phyloP scores from a whole-genome alignment of 768 basidiomycete species.

The Podaxis sp. region DNA sequence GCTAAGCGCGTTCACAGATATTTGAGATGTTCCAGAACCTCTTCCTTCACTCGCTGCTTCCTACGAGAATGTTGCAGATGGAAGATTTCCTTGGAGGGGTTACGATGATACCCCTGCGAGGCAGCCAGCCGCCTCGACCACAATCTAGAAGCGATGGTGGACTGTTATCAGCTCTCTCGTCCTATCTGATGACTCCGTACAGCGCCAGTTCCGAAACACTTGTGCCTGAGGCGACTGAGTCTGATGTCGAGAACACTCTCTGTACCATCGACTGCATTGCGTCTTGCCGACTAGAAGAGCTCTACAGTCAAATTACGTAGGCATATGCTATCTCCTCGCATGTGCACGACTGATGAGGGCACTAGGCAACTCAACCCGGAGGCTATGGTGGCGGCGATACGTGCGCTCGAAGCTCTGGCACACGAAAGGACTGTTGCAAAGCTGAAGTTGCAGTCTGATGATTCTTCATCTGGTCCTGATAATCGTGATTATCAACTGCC shows the following conservation, averaged over 20 bases:
- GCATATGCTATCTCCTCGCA: slow-evolving; percentile 23
- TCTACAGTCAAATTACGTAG: slow-evolving; percentile 91
- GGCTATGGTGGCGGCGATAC: slow-evolving; percentile 77
- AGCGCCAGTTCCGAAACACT: slow-evolving; percentile 65
- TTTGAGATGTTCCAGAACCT: slow-evolving; percentile 99
- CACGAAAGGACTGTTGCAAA: slow-evolving; percentile 85
- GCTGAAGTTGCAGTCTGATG: slow-evolving; percentile 67
- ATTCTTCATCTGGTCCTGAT: slow-evolving; percentile 36
- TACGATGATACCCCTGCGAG: slow-evolving; percentile 86
- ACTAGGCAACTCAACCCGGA: slow-evolving; percentile 73
- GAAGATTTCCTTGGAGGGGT: slow-evolving; percentile 97
- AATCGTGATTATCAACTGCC: slow-evolving; percentile 57
- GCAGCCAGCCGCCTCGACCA: slow-evolving; percentile 60
- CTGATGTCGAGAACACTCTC: slow-evolving; percentile 90
- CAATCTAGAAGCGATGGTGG: slow-evolving; percentile 80
- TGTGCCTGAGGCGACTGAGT: slow-evolving; percentile 85
- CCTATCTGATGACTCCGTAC: slow-evolving; percentile 96
- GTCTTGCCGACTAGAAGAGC: slow-evolving; percentile 89
- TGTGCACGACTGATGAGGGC: neutral
- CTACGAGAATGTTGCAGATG: slow-evolving; percentile 90
- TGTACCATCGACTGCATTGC: slow-evolving; percentile 94
- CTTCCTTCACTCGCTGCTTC: slow-evolving; percentile 90
- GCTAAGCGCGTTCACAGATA: slow-evolving; percentile 46
- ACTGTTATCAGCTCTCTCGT: slow-evolving; percentile 87
- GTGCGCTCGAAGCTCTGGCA: slow-evolving; percentile 84